These are phyloP conservation scores for Vicia faba DNA, from an alignment of 306 rosid genomes.

Conservation along the genomic window DNA sequence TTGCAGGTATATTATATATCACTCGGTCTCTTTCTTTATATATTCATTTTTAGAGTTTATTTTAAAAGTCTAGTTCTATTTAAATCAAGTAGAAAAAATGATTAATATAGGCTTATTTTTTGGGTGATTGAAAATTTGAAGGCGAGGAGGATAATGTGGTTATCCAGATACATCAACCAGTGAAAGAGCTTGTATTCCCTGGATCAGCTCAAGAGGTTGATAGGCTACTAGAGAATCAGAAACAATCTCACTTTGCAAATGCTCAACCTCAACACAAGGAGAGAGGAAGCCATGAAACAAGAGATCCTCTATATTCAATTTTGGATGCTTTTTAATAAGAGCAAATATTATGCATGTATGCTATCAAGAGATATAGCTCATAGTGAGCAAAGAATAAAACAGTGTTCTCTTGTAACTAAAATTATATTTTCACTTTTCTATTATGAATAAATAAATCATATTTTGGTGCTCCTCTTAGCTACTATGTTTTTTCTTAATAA, in stretches of 20 bases:
- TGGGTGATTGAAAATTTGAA: constrained; percentile 15
- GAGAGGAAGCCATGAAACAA: not conserved
- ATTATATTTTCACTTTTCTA: not conserved
- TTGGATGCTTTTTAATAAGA: constrained; percentile 21
- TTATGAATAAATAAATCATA: not conserved
- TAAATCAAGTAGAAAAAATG: too few species aligned
- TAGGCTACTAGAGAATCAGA: constrained; percentile 29
- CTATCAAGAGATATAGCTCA: not conserved
- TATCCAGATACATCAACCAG: constrained; percentile 34
- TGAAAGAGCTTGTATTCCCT: constrained; percentile 33
- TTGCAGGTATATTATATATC: constrained; percentile 38
- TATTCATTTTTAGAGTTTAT: too few species aligned
- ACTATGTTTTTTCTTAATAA: too few species aligned
- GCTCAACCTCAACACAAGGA: constrained; percentile 2
- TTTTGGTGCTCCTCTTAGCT: not conserved
- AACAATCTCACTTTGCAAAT: constrained; percentile 2
- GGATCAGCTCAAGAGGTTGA: constrained; percentile 35
- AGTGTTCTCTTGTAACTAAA: not conserved
- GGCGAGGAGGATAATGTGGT: constrained; percentile 45
- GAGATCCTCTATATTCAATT: constrained; percentile 19
- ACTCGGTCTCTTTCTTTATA: too few species aligned
- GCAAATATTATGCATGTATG: not conserved
- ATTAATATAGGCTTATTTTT: not conserved
- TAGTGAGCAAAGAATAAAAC: not conserved
- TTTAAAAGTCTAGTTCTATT: too few species aligned